Percentiles rank a stretch among this genome's conserved stretches.
Conservation (phyloP, 768 basidiomycete genomes). For the Pisolithus albus region DNA sequence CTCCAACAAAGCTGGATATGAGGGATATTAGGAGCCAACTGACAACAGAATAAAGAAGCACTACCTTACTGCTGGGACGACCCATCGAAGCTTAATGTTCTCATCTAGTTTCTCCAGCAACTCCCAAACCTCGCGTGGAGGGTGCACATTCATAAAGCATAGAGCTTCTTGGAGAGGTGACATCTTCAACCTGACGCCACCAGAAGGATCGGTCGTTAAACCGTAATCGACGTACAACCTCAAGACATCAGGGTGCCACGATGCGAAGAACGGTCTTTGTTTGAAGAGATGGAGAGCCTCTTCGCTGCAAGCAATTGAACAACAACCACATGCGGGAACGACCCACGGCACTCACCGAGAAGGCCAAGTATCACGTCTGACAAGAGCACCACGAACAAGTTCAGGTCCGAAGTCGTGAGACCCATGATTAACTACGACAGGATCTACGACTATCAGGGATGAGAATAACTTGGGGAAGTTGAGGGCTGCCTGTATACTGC, state of each 20-base stretch:
- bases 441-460: constrained; percentile 70
- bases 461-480: constrained; percentile 61
- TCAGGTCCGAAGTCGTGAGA: background rate
- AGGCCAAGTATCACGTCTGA: constrained; percentile 56
- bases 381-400: constrained; percentile 40
- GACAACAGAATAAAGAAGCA: background rate
- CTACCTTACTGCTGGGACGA: constrained; percentile 20
- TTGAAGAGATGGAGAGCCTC: constrained; percentile 49
- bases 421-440: constrained; percentile 45
- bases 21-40: background rate
- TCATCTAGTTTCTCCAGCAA: constrained; percentile 21
- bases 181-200: constrained; percentile 57
- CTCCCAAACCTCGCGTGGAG: constrained; percentile 22
- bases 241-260: constrained; percentile 64
- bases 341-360: constrained; percentile 38
- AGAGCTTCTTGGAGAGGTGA: constrained; percentile 57
- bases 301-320: constrained; percentile 34
- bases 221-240: constrained; percentile 55
- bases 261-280: constrained; percentile 56
- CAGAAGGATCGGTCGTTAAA: constrained; percentile 29
- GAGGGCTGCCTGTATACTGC: constrained; percentile 59
- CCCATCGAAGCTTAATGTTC: constrained; percentile 22
- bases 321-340: background rate
- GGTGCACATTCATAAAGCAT: constrained; percentile 44
- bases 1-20: constrained; percentile 9